Base-by-base conservation (phyloP, 306 rosid species). In the Pueraria montana region DNA sequence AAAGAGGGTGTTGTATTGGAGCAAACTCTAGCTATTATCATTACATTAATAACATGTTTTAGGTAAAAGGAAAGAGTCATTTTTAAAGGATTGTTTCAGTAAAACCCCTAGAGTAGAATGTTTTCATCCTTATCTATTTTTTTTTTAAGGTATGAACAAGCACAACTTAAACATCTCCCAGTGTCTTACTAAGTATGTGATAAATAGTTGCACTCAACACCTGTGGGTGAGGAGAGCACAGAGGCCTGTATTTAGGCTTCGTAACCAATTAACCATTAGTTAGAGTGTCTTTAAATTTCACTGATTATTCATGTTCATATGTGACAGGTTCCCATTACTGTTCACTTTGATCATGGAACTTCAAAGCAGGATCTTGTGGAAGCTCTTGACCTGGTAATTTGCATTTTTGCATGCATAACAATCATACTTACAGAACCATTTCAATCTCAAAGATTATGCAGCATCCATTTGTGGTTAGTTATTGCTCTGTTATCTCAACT, bases 321-420 rank as follows among this genome's bases (percentile, higher is more conserved):
- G 52, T 46, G 38, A 83, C 90, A 95, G 99, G 99, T 95, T 74
- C 99, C 99, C 56, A 83, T 95, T 24, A 61, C 92, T 49, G 97
- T 95, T 72, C 99, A 95, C 88, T 93, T 93, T 82, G 99, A 95
- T 87, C 99, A 95, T 61, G 99, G 99, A 89, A 91, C 95, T 81
- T 92, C 92, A 64, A 92, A 84, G 88, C 89, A 86, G 82, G 96
- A 95, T 74, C 92, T 93, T 27, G 91, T 93, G 78, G 94, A 93
- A 87, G 99, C 96, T 77, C 81, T 93, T 84, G 99, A 95, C 84
- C 87, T 88, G 93, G 99, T 91, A 86, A 78, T 84, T 81, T 72
- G 21, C 45, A 34, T 52, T 46, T 76, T 45, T 72, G 49, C 85
- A 70, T n/a, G 34, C 36, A 71, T 52, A 42, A 61, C 10, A 52